phyloP scores from a whole-genome alignment of 2,329 filamentous ascomycete genomes.

The Rhinocladiella similis region DNA sequence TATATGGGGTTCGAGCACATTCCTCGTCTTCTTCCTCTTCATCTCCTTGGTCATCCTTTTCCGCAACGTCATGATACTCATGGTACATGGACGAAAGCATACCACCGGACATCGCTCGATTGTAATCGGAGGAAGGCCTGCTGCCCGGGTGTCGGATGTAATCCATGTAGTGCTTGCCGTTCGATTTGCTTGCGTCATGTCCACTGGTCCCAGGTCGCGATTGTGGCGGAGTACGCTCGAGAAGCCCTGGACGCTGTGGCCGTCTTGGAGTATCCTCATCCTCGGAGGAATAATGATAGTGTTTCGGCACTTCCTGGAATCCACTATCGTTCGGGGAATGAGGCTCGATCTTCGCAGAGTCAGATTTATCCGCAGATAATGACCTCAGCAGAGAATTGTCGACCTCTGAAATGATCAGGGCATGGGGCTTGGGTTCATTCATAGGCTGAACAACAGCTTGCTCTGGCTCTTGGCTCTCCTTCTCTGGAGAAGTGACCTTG shows the following conservation, averaged over 20 bases:
- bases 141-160: conserved; percentile 23
- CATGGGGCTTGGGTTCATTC: conserved; percentile 3
- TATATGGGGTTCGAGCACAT: conserved; percentile 23
- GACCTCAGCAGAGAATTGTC: conserved; percentile 3
- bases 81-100: conserved; percentile 13
- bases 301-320: neutral
- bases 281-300: conserved; percentile 8
- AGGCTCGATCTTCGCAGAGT: neutral
- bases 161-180: conserved; percentile 21
- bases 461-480: neutral
- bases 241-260: neutral
- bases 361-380: neutral
- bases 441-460: neutral
- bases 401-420: neutral
- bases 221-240: conserved; percentile 9
- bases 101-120: conserved; percentile 15
- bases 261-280: conserved; percentile 12
- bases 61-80: conserved; percentile 11
- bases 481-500: neutral
- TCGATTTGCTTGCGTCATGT: conserved; percentile 10
- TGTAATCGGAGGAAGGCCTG: conserved; percentile 16
- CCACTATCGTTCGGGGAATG: conserved; percentile 3
- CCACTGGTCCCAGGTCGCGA: conserved; percentile 11
- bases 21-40: conserved; percentile 12
- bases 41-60: conserved; percentile 4